A percentile compares a stretch with the other conserved stretches of the same genome.
These are phyloP conservation scores for Magnusiomyces tetraspermus DNA, from an alignment of 1,139 yeast species.

Conservation along the genomic window DNA sequence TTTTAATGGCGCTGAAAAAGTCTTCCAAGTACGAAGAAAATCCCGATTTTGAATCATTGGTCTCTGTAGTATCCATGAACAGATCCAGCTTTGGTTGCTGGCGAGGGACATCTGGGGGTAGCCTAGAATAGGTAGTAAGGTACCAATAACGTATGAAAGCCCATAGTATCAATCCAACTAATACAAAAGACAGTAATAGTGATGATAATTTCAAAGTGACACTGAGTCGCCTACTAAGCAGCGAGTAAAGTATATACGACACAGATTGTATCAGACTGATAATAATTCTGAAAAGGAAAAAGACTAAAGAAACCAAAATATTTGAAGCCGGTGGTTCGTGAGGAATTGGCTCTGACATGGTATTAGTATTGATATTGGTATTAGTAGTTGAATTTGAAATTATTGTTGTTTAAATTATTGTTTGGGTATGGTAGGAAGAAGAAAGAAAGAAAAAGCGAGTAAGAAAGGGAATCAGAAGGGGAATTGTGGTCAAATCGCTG, in stretches of 20 bases:
- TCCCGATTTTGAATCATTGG: slow-evolving; percentile 35
- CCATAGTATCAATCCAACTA: slow-evolving; percentile 25
- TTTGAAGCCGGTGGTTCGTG: neutral
- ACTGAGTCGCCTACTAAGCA: slow-evolving; percentile 21
- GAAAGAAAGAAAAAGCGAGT: no score
- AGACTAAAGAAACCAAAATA: slow-evolving; percentile 15
- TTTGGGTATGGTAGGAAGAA: no score
- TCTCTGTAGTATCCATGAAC: slow-evolving; percentile 33
- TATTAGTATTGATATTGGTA: no score
- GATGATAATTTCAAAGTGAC: slow-evolving; percentile 23
- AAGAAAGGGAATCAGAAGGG: no score
- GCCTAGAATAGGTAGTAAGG: slow-evolving; percentile 43
- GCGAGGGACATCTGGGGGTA: slow-evolving; percentile 39
- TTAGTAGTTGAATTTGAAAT: no score
- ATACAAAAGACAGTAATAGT: slow-evolving; percentile 19
- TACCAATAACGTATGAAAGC: slow-evolving; percentile 42
- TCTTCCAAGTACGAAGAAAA: slow-evolving; percentile 67
- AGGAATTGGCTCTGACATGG: neutral
- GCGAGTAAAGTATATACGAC: slow-evolving; percentile 6
- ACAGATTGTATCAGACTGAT: slow-evolving; percentile 5
- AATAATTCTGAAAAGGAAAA: slow-evolving; percentile 12
- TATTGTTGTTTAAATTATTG: no score
- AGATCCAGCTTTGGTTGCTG: slow-evolving; percentile 39
- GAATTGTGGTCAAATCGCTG: no score
- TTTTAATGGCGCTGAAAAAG: slow-evolving; percentile 79